A percentile compares a stretch with the other conserved stretches of the same genome.
These are phyloP conservation scores for Graphilbum fragrans DNA, from an alignment of 2,329 filamentous ascomycete species.

Conservation along the genomic window DNA sequence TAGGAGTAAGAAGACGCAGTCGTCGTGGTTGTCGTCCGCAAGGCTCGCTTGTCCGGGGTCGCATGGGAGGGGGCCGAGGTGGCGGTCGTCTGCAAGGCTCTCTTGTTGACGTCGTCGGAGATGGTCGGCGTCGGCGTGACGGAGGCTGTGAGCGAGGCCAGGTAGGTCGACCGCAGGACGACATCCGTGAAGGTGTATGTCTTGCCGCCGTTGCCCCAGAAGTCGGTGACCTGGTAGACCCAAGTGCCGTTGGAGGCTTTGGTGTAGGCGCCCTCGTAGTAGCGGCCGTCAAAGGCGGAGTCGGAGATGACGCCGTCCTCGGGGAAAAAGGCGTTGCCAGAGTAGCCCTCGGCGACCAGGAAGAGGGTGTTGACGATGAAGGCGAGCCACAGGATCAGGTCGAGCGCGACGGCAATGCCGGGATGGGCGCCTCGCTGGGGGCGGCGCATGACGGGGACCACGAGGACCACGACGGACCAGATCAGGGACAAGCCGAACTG, in stretches of 20 bases:
- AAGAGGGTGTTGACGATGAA: slow-evolving; percentile 2
- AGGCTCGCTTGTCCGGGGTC: too few species aligned
- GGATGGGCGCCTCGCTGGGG: slow-evolving; percentile 7
- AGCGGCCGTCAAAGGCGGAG: background rate
- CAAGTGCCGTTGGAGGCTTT: slow-evolving; percentile 7
- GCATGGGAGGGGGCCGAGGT: too few species aligned
- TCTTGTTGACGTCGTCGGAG: background rate
- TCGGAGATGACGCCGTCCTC: background rate
- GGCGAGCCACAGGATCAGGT: slow-evolving; percentile 9
- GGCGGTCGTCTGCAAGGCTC: background rate
- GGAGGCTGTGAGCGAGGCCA: background rate
- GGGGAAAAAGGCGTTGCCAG: background rate
- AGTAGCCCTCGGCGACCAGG: background rate
- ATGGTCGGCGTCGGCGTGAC: background rate
- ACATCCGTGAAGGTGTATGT: background rate
- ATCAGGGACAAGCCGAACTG: slow-evolving; percentile 4
- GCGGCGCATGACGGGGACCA: slow-evolving; percentile 3
- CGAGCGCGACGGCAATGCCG: slow-evolving; percentile 7
- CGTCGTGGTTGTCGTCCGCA: background rate
- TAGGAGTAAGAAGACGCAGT: too few species aligned
- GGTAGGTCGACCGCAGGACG: too few species aligned
- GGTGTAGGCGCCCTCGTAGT: slow-evolving; percentile 2
- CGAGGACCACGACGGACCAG: slow-evolving; percentile 3
- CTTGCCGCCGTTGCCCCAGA: background rate
- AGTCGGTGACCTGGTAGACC: slow-evolving; percentile 5